Evolutionary conservation across 2,329 filamentous ascomycete species (phyloP).

Genomic region (Pseudocercospora fijiensis): DNA sequence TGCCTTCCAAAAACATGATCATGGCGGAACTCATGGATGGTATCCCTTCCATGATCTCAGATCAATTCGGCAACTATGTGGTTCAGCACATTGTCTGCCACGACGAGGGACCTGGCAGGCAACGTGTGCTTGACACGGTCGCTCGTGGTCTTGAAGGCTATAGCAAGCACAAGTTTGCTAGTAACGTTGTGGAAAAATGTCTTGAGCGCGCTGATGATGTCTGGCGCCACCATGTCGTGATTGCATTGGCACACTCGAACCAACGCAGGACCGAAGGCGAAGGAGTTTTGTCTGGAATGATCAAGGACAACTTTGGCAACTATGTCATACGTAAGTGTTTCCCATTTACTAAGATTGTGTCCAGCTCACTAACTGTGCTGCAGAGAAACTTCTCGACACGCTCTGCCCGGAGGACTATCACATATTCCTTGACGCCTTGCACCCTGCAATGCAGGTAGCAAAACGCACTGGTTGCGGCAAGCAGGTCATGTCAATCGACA

Average conservation of each 20-base stretch:
- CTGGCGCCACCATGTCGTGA: conserved; percentile 68
- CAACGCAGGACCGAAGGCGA: conserved; percentile 53
- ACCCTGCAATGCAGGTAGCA: conserved; percentile 48
- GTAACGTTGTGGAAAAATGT: conserved; percentile 95
- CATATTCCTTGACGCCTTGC: conserved; percentile 44
- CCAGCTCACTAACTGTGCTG: neutral
- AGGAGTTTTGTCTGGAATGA: conserved; percentile 70
- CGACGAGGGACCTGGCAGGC: conserved; percentile 70
- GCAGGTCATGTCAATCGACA: conserved; percentile 49
- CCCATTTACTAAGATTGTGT: neutral
- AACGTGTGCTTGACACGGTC: conserved; percentile 71
- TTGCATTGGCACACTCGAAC: conserved; percentile 58
- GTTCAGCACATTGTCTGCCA: conserved; percentile 86
- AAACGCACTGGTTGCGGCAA: conserved; percentile 46
- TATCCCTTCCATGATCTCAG: conserved; percentile 70
- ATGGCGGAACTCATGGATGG: conserved; percentile 76
- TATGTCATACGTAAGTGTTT: conserved; percentile 91
- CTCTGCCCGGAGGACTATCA: conserved; percentile 44
- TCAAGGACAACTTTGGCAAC: conserved; percentile 91
- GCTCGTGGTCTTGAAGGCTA: conserved; percentile 68
- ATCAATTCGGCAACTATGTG: conserved; percentile 95
- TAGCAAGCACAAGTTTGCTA: conserved; percentile 94
- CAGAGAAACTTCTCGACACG: conserved; percentile 74
- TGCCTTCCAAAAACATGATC: conserved; percentile 66
- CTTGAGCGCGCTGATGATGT: conserved; percentile 68